These are phyloP conservation scores for Phytophthora cryptogea DNA, from an alignment of 352 stramenopile genomes.

Conservation along the genomic window DNA sequence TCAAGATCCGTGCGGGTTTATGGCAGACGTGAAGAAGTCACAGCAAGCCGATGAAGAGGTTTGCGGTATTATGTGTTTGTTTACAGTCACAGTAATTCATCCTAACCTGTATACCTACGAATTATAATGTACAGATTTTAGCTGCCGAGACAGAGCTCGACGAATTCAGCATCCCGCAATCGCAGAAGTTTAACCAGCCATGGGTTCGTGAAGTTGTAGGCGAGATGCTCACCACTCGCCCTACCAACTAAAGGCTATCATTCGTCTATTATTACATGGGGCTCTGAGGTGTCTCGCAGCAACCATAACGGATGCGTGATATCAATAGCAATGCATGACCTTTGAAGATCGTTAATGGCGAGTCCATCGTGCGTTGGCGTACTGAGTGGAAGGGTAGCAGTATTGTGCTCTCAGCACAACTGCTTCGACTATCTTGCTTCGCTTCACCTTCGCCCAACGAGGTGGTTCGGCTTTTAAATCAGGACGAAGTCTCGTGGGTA, in stretches of 20 bases:
- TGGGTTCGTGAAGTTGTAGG: constrained; percentile 61
- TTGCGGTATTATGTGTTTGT: constrained; percentile 2
- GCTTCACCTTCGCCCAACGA: background rate
- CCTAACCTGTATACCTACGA: background rate
- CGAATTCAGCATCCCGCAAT: constrained; percentile 58
- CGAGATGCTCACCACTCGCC: constrained; percentile 32
- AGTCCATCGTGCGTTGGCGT: constrained; percentile 17
- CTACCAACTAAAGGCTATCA: constrained; percentile 14
- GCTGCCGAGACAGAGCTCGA: constrained; percentile 62
- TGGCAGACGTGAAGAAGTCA: constrained; percentile 59
- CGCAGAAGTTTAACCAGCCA: constrained; percentile 70
- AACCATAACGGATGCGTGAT: constrained; percentile 30
- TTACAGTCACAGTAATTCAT: background rate
- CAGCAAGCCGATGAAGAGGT: constrained; percentile 68
- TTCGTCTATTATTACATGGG: constrained; percentile 13
- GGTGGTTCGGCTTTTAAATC: too few species aligned
- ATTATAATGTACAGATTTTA: constrained; percentile 37
- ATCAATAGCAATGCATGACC: constrained; percentile 38
- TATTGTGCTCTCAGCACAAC: constrained; percentile 15
- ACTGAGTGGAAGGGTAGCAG: constrained; percentile 17
- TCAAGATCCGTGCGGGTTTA: constrained; percentile 66
- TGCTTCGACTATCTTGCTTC: constrained; percentile 1
- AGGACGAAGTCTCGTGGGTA: background rate
- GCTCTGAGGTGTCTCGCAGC: background rate
- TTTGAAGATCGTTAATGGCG: constrained; percentile 20